Base-by-base conservation (phyloP, 441 rosid species). In the Hura crepitans region DNA sequence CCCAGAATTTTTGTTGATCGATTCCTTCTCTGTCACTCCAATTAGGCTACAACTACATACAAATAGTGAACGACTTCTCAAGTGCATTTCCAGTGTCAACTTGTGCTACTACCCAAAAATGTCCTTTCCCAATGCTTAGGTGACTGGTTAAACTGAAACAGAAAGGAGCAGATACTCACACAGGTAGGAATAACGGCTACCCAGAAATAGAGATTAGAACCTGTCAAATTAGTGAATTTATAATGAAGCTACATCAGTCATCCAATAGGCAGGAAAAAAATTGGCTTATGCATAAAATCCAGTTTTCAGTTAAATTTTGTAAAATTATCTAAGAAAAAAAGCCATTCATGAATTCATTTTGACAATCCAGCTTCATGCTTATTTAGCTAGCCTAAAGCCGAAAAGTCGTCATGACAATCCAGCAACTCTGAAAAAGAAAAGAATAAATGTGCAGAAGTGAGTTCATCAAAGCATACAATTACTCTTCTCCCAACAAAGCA, bases 121-220 rank as follows among this genome's bases (percentile, higher is more conserved):
- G 43, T 8, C 15, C 20, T 51, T 57, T 72, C 62, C 62, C 50
- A 56, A 39, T 20, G 39, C 30, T 42, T 4, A 30, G 58, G 47
- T 64, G 69, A 56, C 23, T 15, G 37, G 47, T 27, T 18, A 51
- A 61, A 65, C 47, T 56, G 55, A 60, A 50, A 77, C 61, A 27
- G 30, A 66, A 31, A 37, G 68, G 46, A 56, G 45, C 22, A 35
- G 46, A 55, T 20, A 83, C 95, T 87, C 77, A 93, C 97, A 6
- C 89, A 80, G 63, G 87, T 69, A 53, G 98, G 98, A 78, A 93
- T 87, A 79, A 87, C 84, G 43, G 98, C 96, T 78, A 93, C 89
- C 98, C 98, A 93, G 81, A 93, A 93, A 80, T 93, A 93, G 28
- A 93, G 98, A 81, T 93, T 90, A 60, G 96, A 93, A 17, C 98